A percentile compares a stretch with the other conserved stretches of the same genome.
phyloP scores from a whole-genome alignment of 768 basidiomycete species.

The Termitomyces sp. region DNA sequence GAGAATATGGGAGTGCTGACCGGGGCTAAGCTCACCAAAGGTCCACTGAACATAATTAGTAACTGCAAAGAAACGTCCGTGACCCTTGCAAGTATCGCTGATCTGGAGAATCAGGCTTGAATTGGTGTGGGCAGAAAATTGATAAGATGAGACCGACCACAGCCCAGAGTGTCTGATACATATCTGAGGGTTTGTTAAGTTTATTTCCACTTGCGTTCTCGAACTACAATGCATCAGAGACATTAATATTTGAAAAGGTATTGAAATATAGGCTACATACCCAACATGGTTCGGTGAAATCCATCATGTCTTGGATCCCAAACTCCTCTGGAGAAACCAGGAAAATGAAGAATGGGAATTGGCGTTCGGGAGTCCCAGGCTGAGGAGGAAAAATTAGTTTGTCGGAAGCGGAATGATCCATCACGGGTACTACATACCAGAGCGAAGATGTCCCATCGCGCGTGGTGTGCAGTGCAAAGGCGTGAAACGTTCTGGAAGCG shows the following conservation, averaged over 20 bases:
- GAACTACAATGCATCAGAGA: constrained; percentile 11
- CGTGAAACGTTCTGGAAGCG: constrained; percentile 17
- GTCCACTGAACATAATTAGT: constrained; percentile 25
- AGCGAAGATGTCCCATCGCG: constrained; percentile 24
- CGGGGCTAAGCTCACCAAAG: constrained; percentile 20
- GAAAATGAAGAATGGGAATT: constrained; percentile 20
- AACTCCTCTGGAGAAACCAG: constrained; percentile 24
- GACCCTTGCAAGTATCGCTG: constrained; percentile 20
- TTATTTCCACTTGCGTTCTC: constrained; percentile 10
- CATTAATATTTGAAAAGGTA: not conserved
- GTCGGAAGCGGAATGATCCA: no score
- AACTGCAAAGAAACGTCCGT: constrained; percentile 22
- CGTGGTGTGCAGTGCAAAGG: constrained; percentile 21
- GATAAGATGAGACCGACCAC: constrained; percentile 17
- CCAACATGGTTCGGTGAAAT: constrained; percentile 14
- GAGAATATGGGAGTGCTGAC: constrained; percentile 7
- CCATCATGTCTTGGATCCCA: constrained; percentile 20
- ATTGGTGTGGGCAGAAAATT: not conserved
- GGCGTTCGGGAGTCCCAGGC: constrained; percentile 11
- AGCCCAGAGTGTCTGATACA: constrained; percentile 23
- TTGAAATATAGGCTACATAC: constrained; percentile 8
- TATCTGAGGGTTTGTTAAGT: constrained; percentile 13
- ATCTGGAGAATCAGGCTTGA: constrained; percentile 8
- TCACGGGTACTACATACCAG: constrained; percentile 13
- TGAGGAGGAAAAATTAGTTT: not conserved